These are phyloP conservation scores for Massarina eburnea DNA, from an alignment of 2,329 filamentous ascomycete species.

Conservation along the genomic window DNA sequence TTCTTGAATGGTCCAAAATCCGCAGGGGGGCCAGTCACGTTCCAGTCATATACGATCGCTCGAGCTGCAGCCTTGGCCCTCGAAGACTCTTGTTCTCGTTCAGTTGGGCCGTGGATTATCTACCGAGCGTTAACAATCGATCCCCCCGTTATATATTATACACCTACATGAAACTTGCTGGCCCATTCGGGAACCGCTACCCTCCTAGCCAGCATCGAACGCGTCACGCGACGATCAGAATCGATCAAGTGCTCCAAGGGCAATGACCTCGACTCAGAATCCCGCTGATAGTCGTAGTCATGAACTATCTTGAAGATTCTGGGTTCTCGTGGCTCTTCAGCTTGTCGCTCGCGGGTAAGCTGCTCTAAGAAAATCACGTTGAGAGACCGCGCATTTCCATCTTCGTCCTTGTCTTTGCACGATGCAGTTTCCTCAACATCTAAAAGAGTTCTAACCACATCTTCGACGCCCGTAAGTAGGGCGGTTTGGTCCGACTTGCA, in stretches of 20 bases:
- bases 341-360: slow-evolving; percentile 7
- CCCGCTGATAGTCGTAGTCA: slow-evolving; percentile 20
- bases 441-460: slow-evolving; percentile 14
- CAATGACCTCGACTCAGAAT: slow-evolving; percentile 13
- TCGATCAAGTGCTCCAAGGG: slow-evolving; percentile 7
- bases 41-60: slow-evolving; percentile 25
- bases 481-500: slow-evolving; percentile 1
- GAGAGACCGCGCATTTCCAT: slow-evolving; percentile 6
- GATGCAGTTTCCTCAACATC: slow-evolving; percentile 20
- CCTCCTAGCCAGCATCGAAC: slow-evolving; percentile 13
- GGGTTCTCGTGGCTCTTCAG: not conserved
- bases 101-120: slow-evolving; percentile 22
- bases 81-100: slow-evolving; percentile 15
- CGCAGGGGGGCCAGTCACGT: slow-evolving; percentile 11
- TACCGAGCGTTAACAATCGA: not conserved
- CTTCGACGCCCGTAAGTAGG: slow-evolving; percentile 3
- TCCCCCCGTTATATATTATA: not conserved
- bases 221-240: slow-evolving; percentile 17
- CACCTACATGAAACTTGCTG: slow-evolving; percentile 21
- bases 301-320: slow-evolving; percentile 17
- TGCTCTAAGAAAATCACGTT: slow-evolving; percentile 18
- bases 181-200: slow-evolving; percentile 17
- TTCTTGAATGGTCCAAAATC: slow-evolving; percentile 22
- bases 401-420: not conserved
- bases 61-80: slow-evolving; percentile 18